These are phyloP conservation scores for Hemisphaericaspora lyxosophila DNA, from an alignment of 1,139 yeast species.

Conservation along the genomic window DNA sequence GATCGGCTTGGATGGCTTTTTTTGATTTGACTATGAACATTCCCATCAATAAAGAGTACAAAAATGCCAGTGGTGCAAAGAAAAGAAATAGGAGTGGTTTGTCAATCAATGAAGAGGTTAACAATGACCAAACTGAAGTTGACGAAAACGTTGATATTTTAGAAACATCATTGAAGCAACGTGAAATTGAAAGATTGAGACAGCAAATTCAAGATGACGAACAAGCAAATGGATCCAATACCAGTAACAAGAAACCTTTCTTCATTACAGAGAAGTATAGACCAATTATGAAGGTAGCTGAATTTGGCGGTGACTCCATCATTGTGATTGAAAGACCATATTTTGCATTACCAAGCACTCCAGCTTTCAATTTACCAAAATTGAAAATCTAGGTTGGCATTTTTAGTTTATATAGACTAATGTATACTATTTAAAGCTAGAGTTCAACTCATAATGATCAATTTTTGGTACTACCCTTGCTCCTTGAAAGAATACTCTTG, in stretches of 20 bases:
- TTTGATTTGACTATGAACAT: constrained; percentile 67
- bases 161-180: constrained; percentile 32
- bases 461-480: constrained; percentile 53
- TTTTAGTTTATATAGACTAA: constrained; percentile 4
- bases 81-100: constrained; percentile 69
- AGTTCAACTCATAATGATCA: constrained; percentile 13
- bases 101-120: constrained; percentile 40
- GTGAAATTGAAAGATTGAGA: constrained; percentile 30
- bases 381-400: constrained; percentile 37
- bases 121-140: constrained; percentile 24
- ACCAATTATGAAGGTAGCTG: constrained; percentile 65
- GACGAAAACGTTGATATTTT: constrained; percentile 33
- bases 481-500: constrained; percentile 67
- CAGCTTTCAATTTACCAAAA: constrained; percentile 77
- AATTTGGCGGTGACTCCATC: constrained; percentile 58
- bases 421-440: constrained; percentile 3
- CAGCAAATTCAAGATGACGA: constrained; percentile 29
- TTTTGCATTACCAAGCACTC: constrained; percentile 55
- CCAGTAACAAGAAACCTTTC: constrained; percentile 45
- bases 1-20: constrained; percentile 79
- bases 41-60: constrained; percentile 40
- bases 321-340: constrained; percentile 78
- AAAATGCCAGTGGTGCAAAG: constrained; percentile 28
- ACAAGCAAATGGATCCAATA: constrained; percentile 15
- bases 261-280: constrained; percentile 79